These are phyloP conservation scores for Picochlorum sp. DNA, from an alignment of 139 green algal species.

Conservation along the genomic window DNA sequence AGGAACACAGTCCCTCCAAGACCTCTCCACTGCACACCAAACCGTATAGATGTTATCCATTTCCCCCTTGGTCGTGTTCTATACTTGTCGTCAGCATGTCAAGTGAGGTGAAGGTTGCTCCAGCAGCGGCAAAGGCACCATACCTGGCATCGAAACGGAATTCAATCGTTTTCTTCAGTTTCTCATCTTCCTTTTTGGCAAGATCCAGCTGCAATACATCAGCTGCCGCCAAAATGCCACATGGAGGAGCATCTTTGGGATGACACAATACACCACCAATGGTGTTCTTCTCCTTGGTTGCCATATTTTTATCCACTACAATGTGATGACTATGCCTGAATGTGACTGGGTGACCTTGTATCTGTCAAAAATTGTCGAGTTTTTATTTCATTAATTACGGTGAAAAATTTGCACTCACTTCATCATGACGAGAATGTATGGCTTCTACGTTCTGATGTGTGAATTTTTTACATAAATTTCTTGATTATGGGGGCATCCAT, in stretches of 20 bases:
- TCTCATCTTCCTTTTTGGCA: conserved; percentile 15
- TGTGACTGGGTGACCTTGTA: too few species aligned
- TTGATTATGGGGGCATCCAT: neutral
- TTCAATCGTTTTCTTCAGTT: neutral
- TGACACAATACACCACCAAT: neutral
- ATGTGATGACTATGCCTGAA: too few species aligned
- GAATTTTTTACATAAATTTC: too few species aligned
- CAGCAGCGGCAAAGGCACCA: neutral
- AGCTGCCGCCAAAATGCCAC: conserved; percentile 37
- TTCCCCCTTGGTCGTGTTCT: too few species aligned
- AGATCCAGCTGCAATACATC: conserved; percentile 34
- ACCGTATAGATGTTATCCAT: neutral
- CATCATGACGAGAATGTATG: too few species aligned
- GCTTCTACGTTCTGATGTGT: too few species aligned
- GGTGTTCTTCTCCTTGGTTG: too few species aligned
- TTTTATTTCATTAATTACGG: too few species aligned
- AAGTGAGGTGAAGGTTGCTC: neutral
- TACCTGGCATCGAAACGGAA: neutral
- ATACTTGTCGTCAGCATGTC: neutral
- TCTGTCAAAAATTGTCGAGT: too few species aligned
- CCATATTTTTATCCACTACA: too few species aligned
- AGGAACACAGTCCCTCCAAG: conserved; percentile 46
- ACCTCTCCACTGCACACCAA: conserved; percentile 47
- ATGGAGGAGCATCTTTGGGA: conserved; percentile 27
- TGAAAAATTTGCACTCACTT: too few species aligned